Evolutionary conservation across 495 filamentous ascomycete species (phyloP).

Genomic region (Lentithecium fluviatile): DNA sequence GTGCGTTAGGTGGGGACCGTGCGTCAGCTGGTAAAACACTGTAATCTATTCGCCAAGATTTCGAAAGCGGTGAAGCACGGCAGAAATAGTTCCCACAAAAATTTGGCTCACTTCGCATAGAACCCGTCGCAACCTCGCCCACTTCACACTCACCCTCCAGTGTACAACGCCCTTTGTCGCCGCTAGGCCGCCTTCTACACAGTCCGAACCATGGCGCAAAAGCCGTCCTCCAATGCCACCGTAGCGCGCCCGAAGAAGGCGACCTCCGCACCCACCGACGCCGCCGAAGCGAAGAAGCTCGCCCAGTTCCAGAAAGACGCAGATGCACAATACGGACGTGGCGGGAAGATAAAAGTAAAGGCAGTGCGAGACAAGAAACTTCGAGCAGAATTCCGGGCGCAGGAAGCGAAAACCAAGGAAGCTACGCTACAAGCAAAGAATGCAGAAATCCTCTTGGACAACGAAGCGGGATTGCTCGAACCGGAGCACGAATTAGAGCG

Average conservation of each 20-base stretch:
- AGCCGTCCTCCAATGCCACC: background rate
- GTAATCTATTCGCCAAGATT: constrained; percentile 4
- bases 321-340: constrained; percentile 78
- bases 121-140: background rate
- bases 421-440: constrained; percentile 81
- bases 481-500: constrained; percentile 83
- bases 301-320: constrained; percentile 54
- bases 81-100: background rate
- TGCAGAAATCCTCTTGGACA: constrained; percentile 91
- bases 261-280: constrained; percentile 22
- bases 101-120: background rate
- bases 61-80: background rate
- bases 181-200: background rate
- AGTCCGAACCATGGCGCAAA: constrained; percentile 10
- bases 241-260: constrained; percentile 8
- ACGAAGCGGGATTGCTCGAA: constrained; percentile 82
- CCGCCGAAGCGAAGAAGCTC: constrained; percentile 36
- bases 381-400: constrained; percentile 68
- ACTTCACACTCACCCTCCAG: background rate
- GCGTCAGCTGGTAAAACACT: too few relatives aligned
- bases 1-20: too few relatives aligned
- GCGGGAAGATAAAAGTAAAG: constrained; percentile 60
- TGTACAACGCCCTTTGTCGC: background rate
- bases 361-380: constrained; percentile 81
- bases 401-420: constrained; percentile 79